phyloP scores from a whole-genome alignment of 768 basidiomycete genomes.

The Boletus patriciae region DNA sequence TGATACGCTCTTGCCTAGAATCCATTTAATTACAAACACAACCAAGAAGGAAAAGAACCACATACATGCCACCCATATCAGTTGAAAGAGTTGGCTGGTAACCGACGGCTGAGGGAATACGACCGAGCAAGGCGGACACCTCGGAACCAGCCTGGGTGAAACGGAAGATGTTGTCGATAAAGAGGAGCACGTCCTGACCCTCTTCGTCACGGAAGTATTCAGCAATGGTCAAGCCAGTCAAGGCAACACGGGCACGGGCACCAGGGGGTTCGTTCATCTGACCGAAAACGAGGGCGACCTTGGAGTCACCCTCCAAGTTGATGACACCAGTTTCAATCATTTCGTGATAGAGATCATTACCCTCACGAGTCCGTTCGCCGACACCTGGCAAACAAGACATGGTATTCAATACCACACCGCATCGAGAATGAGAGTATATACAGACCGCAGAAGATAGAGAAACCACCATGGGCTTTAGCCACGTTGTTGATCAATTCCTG shows the following conservation, averaged over 20 bases:
- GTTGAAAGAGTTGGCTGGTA: conserved; percentile 99
- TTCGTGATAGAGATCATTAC: conserved; percentile 98
- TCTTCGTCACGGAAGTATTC: conserved; percentile 99
- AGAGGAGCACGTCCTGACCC: conserved; percentile 99
- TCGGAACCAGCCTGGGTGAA: conserved; percentile 99
- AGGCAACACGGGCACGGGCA: conserved; percentile 99
- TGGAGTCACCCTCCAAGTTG: conserved; percentile 99
- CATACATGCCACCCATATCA: conserved; percentile 99
- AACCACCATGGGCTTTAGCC: conserved; percentile 99
- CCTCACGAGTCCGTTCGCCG: conserved; percentile 99
- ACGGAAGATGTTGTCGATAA: conserved; percentile 99
- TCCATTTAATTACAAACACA: conserved; percentile 5
- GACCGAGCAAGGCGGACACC: conserved; percentile 98
- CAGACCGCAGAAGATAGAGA: conserved; percentile 98
- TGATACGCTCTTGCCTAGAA: conserved; percentile 96
- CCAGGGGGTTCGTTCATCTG: conserved; percentile 99
- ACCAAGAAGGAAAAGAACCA: conserved; percentile 11
- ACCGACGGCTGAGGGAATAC: conserved; percentile 99
- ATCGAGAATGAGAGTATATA: conserved; percentile 2
- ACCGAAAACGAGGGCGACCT: conserved; percentile 99
- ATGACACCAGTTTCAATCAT: conserved; percentile 99
- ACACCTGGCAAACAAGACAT: conserved; percentile 61
- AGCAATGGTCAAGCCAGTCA: conserved; percentile 98
- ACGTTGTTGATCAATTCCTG: conserved; percentile 99
- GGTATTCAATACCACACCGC: conserved; percentile 9